A percentile compares a stretch with the other conserved stretches of the same genome.
Conservation (phyloP, 2,329 filamentous ascomycete species). For the Alternaria brassicae region DNA sequence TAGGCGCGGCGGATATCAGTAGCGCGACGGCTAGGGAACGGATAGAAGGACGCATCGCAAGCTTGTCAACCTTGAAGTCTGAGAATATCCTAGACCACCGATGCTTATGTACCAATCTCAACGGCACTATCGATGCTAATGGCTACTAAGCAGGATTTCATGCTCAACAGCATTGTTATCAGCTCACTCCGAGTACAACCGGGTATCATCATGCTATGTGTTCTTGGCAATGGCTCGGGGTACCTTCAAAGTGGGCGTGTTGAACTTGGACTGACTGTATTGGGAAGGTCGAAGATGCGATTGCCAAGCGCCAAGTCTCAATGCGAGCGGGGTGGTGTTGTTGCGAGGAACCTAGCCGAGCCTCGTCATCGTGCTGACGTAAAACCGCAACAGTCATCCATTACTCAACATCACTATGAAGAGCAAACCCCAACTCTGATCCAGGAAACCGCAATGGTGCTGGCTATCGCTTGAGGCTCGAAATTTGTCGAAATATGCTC, state of each 20-base stretch:
- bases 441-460: neutral
- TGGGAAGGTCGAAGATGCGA: conserved; percentile 4
- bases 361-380: neutral
- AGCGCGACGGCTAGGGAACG: conserved; percentile 9
- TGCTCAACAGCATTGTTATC: conserved; percentile 3
- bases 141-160: conserved; percentile 2
- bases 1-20: conserved; percentile 11
- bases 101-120: conserved; percentile 3
- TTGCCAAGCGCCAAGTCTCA: conserved; percentile 9
- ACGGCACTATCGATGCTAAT: conserved; percentile 1
- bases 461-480: too few relatives aligned
- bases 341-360: conserved; percentile 1
- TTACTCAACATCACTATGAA: neutral
- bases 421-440: neutral
- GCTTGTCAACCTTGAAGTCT: neutral
- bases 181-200: neutral
- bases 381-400: neutral
- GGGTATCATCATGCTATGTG: neutral
- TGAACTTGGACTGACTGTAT: conserved; percentile 6
- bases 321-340: conserved; percentile 7
- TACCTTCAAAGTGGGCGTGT: neutral
- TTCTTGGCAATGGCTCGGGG: conserved; percentile 6
- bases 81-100: neutral
- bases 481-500: neutral
- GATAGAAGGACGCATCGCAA: conserved; percentile 9